Conservation (phyloP, 139 green algal genomes). For the Tetraselmis chui region DNA sequence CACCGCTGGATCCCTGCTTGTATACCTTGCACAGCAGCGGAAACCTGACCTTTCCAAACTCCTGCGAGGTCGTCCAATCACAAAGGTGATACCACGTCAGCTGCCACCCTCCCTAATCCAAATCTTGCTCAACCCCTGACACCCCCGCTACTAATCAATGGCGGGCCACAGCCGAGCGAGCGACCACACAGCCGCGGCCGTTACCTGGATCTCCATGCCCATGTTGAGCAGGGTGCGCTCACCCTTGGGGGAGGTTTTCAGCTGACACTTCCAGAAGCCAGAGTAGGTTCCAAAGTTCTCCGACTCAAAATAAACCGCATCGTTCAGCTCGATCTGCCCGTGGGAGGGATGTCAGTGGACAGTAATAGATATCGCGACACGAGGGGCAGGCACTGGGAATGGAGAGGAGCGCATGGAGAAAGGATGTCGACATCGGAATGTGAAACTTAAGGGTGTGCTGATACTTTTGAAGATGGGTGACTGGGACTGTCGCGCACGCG, state of each 20-base stretch:
- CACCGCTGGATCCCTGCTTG: not conserved
- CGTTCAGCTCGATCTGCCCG: not conserved
- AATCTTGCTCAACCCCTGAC: too few species aligned
- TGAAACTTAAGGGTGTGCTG: not conserved
- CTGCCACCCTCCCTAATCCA: not conserved
- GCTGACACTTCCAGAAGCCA: not conserved
- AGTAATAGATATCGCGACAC: not conserved
- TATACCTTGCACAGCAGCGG: not conserved
- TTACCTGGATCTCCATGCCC: not conserved
- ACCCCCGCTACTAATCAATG: not conserved
- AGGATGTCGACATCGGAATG: not conserved
- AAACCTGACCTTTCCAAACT: not conserved
- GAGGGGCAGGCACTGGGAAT: not conserved
- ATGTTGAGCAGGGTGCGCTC: not conserved
- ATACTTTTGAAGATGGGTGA: not conserved
- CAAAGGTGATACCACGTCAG: not conserved
- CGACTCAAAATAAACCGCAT: not conserved
- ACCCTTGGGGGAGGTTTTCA: not conserved
- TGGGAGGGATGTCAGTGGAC: not conserved
- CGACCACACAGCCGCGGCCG: not conserved
- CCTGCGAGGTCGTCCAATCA: not conserved
- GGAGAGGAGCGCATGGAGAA: not conserved
- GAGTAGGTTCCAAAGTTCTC: too few species aligned
- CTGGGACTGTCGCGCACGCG: too few species aligned
- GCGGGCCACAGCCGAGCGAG: not conserved